These are phyloP conservation scores for Globisporangium parvum DNA, from an alignment of 352 stramenopile species.

Conservation along the genomic window DNA sequence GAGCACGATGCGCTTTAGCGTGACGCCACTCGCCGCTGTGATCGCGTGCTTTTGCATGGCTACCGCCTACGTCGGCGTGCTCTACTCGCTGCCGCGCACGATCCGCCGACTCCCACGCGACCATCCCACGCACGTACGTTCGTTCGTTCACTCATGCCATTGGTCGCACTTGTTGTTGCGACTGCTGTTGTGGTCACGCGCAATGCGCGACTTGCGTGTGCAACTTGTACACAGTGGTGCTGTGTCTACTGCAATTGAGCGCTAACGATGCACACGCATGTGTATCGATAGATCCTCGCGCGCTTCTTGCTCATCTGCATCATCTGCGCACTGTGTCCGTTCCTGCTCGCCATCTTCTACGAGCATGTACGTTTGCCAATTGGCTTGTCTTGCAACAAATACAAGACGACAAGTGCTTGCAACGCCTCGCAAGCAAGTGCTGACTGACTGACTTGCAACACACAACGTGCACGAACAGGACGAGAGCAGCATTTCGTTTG, in stretches of 20 bases:
- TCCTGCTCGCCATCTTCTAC: conserved; percentile 78
- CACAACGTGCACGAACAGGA: conserved; percentile 26
- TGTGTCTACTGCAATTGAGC: neutral
- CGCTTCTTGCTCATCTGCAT: conserved; percentile 87
- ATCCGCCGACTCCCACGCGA: conserved; percentile 77
- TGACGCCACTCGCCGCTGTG: conserved; percentile 55
- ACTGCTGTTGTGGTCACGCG: neutral
- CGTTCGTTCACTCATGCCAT: neutral
- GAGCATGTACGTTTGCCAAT: conserved; percentile 43
- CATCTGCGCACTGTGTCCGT: conserved; percentile 77
- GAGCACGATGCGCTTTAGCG: conserved; percentile 77
- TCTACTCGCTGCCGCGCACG: conserved; percentile 72
- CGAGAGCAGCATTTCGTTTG: conserved; percentile 74
- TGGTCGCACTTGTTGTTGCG: neutral
- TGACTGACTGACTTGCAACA: neutral
- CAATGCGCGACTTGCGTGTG: neutral
- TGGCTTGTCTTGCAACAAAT: neutral
- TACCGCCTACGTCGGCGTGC: conserved; percentile 76
- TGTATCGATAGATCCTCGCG: conserved; percentile 60
- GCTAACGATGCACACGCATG: neutral
- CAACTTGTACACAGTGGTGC: neutral
- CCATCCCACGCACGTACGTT: conserved; percentile 74
- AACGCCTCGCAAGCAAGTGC: neutral
- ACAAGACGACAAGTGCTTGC: neutral
- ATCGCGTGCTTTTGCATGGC: conserved; percentile 79